Evolutionary conservation across 176 grass and related monocot species (phyloP).

Genomic region (Chrysopogon serrulatus): DNA sequence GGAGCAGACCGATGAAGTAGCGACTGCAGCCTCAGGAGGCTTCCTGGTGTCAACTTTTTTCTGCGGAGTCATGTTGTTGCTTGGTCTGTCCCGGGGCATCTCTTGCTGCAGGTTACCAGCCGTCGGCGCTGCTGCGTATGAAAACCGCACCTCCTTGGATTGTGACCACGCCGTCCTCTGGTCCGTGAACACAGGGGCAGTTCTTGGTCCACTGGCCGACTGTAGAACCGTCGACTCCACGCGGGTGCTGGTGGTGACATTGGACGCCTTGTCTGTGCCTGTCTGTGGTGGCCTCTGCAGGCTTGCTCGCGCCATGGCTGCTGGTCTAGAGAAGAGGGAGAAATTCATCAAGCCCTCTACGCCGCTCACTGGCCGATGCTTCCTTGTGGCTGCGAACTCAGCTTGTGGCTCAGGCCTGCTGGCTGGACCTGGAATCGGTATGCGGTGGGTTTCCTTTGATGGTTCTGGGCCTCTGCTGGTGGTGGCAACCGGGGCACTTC

Average conservation of each 20-base stretch:
- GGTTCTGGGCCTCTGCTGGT: slow-evolving; percentile 13
- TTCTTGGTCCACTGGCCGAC: not conserved
- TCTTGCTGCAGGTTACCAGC: slow-evolving; percentile 22
- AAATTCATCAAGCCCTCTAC: slow-evolving; percentile 44
- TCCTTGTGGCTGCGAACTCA: slow-evolving; percentile 4
- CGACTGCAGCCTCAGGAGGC: slow-evolving; percentile 4
- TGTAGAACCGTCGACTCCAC: slow-evolving; percentile 34
- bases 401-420: slow-evolving; percentile 21
- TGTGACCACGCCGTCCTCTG: slow-evolving; percentile 16
- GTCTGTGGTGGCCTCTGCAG: slow-evolving; percentile 32
- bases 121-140: slow-evolving; percentile 6
- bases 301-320: slow-evolving; percentile 36
- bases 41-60: slow-evolving; percentile 15
- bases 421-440: not conserved
- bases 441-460: slow-evolving; percentile 21
- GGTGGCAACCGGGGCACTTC: not conserved
- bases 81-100: not conserved
- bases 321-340: slow-evolving; percentile 48
- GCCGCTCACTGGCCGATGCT: slow-evolving; percentile 9
- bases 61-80: not conserved
- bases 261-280: slow-evolving; percentile 40
- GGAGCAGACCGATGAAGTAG: slow-evolving; percentile 41
- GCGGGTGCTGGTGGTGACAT: slow-evolving; percentile 24
- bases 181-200: not conserved
- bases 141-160: slow-evolving; percentile 17